phyloP scores from a whole-genome alignment of 2,329 filamentous ascomycete species.

The Aspergillus nomiae region DNA sequence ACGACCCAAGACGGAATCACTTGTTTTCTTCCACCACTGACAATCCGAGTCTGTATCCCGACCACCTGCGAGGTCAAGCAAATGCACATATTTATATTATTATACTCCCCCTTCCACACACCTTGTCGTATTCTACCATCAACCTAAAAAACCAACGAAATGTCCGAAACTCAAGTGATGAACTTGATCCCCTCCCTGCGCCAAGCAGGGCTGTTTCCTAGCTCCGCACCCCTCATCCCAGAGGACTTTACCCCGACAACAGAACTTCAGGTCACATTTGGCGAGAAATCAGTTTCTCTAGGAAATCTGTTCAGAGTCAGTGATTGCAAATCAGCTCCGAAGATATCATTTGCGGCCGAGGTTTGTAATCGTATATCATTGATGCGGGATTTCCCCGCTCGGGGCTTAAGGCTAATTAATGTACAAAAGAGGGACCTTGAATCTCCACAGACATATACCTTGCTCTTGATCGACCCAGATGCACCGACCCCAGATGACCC shows the following conservation, averaged over 20 bases:
- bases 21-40: background rate
- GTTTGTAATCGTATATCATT: background rate
- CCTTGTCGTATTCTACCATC: background rate
- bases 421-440: background rate
- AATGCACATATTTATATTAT: background rate
- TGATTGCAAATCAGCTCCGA: conserved; percentile 16
- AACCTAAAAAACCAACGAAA: background rate
- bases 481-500: conserved; percentile 21
- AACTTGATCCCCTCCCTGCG: conserved; percentile 2
- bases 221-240: conserved; percentile 13
- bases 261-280: conserved; percentile 10
- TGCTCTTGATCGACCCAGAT: conserved; percentile 19
- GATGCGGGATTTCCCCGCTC: background rate
- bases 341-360: conserved; percentile 10
- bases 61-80: background rate
- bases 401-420: background rate
- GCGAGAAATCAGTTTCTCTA: conserved; percentile 3
- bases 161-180: background rate
- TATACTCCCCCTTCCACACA: background rate
- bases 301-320: conserved; percentile 19
- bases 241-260: conserved; percentile 11
- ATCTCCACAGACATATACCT: conserved; percentile 8
- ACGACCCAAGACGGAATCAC: background rate
- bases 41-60: background rate
- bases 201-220: conserved; percentile 9